Conservation (phyloP, 495 filamentous ascomycete genomes). For the Collariella sp. region DNA sequence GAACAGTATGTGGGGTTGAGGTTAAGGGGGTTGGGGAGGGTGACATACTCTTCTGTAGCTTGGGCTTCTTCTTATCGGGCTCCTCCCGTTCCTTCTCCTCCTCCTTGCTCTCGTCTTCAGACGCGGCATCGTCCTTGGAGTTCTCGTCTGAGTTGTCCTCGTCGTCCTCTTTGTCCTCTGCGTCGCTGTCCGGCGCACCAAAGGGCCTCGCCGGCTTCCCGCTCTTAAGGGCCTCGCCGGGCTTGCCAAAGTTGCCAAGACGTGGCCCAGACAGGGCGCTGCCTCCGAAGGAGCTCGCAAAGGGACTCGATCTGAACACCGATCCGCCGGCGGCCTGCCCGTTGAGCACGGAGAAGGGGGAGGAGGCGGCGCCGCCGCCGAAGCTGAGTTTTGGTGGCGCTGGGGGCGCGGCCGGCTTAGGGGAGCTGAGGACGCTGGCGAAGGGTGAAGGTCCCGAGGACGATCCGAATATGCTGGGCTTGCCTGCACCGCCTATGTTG, state of each 20-base stretch:
- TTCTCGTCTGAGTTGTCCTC: constrained; percentile 35
- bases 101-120: constrained; percentile 33
- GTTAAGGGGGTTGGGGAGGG: background rate
- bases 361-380: constrained; percentile 20
- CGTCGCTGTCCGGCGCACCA: constrained; percentile 60
- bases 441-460: constrained; percentile 30
- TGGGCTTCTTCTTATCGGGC: constrained; percentile 55
- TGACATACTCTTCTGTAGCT: constrained; percentile 56
- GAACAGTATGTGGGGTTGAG: constrained; percentile 16
- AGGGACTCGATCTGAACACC: constrained; percentile 33
- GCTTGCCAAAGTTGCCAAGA: constrained; percentile 61
- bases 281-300: constrained; percentile 47
- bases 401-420: constrained; percentile 27
- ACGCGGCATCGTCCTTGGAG: constrained; percentile 9
- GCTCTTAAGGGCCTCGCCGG: constrained; percentile 46
- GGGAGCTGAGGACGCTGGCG: constrained; percentile 16
- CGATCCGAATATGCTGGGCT: constrained; percentile 36
- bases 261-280: constrained; percentile 43
- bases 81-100: constrained; percentile 40
- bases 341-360: constrained; percentile 22
- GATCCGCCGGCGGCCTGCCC: constrained; percentile 27
- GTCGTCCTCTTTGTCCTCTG: constrained; percentile 43
- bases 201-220: constrained; percentile 59
- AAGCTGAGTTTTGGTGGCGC: constrained; percentile 30
- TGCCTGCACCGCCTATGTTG: constrained; percentile 21